Percentiles rank a stretch among this genome's conserved stretches.
Conservation (phyloP, 2,329 filamentous ascomycete genomes). For the Geosmithia putterillii region DNA sequence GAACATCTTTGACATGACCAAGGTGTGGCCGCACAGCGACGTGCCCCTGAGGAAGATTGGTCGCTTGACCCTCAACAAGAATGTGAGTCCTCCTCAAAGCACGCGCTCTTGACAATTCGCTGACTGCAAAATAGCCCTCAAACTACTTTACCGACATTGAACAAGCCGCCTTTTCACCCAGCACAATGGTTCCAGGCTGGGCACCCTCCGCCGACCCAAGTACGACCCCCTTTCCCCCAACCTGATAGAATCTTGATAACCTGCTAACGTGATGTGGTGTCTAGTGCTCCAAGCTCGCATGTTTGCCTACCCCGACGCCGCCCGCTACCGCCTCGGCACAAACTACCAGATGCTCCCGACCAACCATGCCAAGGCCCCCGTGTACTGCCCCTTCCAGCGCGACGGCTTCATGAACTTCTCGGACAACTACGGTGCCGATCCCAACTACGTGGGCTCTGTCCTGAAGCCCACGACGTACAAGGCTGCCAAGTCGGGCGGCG, state of each 20-base stretch:
- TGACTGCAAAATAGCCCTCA: slow-evolving; percentile 24
- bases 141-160: slow-evolving; percentile 39
- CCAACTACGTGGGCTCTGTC: slow-evolving; percentile 13
- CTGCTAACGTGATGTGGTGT: no score
- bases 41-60: slow-evolving; percentile 55
- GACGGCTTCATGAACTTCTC: slow-evolving; percentile 11
- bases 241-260: no score
- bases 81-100: slow-evolving; percentile 42
- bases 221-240: slow-evolving; percentile 3
- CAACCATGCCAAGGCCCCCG: slow-evolving; percentile 8
- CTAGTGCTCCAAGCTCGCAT: slow-evolving; percentile 31
- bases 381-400: slow-evolving; percentile 9
- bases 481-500: neutral
- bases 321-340: slow-evolving; percentile 37
- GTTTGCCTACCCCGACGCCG: slow-evolving; percentile 36
- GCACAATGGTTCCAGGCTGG: slow-evolving; percentile 35
- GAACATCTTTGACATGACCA: slow-evolving; percentile 59
- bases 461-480: slow-evolving; percentile 2
- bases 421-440: slow-evolving; percentile 13
- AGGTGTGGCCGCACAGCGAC: slow-evolving; percentile 56
- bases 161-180: slow-evolving; percentile 37
- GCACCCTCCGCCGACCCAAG: slow-evolving; percentile 31
- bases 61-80: slow-evolving; percentile 55
- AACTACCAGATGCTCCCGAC: slow-evolving; percentile 35
- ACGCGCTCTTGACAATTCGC: neutral